A percentile compares a stretch with the other conserved stretches of the same genome.
These are phyloP conservation scores for Lasiosphaeria miniovina DNA, from an alignment of 495 filamentous ascomycete genomes.

Conservation along the genomic window DNA sequence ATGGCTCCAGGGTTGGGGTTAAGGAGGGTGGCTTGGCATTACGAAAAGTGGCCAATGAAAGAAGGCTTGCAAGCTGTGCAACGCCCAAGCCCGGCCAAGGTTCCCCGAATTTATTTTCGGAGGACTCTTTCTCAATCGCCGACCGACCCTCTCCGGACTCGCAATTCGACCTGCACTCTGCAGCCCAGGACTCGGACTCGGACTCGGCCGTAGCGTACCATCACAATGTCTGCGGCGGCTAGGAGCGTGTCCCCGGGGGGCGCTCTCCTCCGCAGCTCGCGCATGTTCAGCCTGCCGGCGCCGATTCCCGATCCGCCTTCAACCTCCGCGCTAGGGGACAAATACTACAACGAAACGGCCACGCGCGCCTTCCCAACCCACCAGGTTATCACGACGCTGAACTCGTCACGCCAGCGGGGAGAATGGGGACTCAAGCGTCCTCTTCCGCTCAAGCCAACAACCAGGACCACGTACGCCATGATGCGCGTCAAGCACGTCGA, in stretches of 20 bases:
- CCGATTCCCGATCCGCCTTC: slow-evolving; percentile 44
- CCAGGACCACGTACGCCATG: slow-evolving; percentile 64
- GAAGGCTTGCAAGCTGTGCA: too few species aligned
- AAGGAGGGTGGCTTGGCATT: too few species aligned
- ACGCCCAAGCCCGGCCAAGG: too few species aligned
- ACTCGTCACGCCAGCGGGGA: slow-evolving; percentile 67
- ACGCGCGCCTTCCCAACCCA: slow-evolving; percentile 77
- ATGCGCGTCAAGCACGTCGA: slow-evolving; percentile 73
- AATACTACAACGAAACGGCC: slow-evolving; percentile 53
- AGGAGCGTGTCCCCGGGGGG: slow-evolving; percentile 56
- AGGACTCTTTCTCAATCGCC: too few species aligned
- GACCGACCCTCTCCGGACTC: background rate
- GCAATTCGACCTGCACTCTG: background rate
- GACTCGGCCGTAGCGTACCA: slow-evolving; percentile 9
- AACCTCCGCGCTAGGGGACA: slow-evolving; percentile 12
- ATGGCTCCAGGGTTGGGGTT: too few species aligned
- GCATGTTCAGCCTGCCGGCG: slow-evolving; percentile 55
- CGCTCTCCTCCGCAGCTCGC: slow-evolving; percentile 56
- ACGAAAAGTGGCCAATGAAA: too few species aligned
- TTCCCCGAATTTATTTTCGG: too few species aligned
- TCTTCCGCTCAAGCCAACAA: slow-evolving; percentile 71
- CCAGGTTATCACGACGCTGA: slow-evolving; percentile 78
- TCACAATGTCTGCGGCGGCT: slow-evolving; percentile 23
- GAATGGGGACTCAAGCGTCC: slow-evolving; percentile 95
- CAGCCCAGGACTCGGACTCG: background rate